A percentile compares a stretch with the other conserved stretches of the same genome.
phyloP scores from a whole-genome alignment of 306 rosid genomes.

The Medicago arabica region DNA sequence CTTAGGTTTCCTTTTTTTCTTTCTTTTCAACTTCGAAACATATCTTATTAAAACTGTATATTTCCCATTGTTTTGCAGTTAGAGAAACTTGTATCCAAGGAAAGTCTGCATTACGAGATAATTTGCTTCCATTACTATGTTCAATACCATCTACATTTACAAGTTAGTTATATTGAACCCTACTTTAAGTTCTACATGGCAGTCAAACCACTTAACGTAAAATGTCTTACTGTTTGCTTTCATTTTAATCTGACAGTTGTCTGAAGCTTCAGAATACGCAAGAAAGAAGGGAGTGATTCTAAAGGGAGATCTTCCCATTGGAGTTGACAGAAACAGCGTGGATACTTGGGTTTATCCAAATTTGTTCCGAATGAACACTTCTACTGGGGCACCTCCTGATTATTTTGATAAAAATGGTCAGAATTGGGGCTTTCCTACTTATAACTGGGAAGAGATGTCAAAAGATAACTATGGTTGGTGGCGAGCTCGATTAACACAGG shows the following conservation, averaged over 20 bases:
- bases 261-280: conserved; percentile 86
- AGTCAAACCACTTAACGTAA: conserved; percentile 24
- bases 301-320: conserved; percentile 98
- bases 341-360: conserved; percentile 97
- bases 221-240: conserved; percentile 39
- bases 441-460: conserved; percentile 99
- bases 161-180: conserved; percentile 59
- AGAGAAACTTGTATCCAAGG: conserved; percentile 85
- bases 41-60: conserved; percentile 23
- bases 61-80: conserved; percentile 61
- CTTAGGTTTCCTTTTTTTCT: conserved; percentile 7
- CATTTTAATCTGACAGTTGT: conserved; percentile 61
- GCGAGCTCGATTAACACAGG: conserved; percentile 95
- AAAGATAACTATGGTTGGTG: conserved; percentile 97
- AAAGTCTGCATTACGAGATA: conserved; percentile 73
- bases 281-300: conserved; percentile 85
- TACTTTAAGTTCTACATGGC: conserved; percentile 24
- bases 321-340: conserved; percentile 93
- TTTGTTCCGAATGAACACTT: conserved; percentile 92
- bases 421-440: conserved; percentile 99
- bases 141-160: conserved; percentile 89
- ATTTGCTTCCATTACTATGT: conserved; percentile 91
- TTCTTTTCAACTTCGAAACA: neutral
- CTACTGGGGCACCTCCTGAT: conserved; percentile 99
- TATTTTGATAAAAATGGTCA: conserved; percentile 98